Evolutionary conservation across 164 flowering plant genomes (phyloP), one percentile per base, ranked within the genome.

Genomic region (Chloranthus sessilifolius): DNA sequence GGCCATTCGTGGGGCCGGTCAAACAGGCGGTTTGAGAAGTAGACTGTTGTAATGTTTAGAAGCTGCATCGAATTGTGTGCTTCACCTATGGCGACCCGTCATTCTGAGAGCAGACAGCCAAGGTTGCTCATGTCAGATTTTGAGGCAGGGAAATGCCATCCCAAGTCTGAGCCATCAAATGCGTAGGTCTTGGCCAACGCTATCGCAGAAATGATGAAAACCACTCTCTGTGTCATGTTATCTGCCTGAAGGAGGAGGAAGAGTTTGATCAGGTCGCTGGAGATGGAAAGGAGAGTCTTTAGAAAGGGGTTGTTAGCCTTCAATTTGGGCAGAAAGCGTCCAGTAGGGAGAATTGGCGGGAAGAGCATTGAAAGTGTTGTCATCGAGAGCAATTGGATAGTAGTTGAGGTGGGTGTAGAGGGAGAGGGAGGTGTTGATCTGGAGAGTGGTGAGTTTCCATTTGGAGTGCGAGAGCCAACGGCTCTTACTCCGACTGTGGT

Each of bases 361-460:
- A 44, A 44, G n/a, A 15, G 21, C 31, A 23, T 25, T 44, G 48
- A 12, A n/a, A 28, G 24, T 4, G 27, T 21, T 21, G 27, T 10
- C 10, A 3, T n/a, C 19, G 27, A 8, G 14, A 7, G 27, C 28
- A 44, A 44, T 15, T 23, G 12, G 24, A 15, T 10, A 23, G 10
- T 24, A 24, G 15, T 21, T n/a, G 20, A 38, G 15, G 42, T 38
- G 42, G n/a, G 42, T 38, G 42, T 38, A 38, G 27, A 44, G 6
- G 42, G 17, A 14, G 42, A 38, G 27, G 26, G 48, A 44, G 24
- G 47, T 25, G 47, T 43, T 22, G 25, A 43, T 43, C n/a, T 23
- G 15, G 27, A 28, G 5, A 14, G 26, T 2, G 12, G 47, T 25
- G 23, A 28, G 15, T 14, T 25, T 21, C 4, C 27, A 23, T 21